These are phyloP conservation scores for Didymella exigua DNA, from an alignment of 2,329 filamentous ascomycete genomes.

Conservation along the genomic window DNA sequence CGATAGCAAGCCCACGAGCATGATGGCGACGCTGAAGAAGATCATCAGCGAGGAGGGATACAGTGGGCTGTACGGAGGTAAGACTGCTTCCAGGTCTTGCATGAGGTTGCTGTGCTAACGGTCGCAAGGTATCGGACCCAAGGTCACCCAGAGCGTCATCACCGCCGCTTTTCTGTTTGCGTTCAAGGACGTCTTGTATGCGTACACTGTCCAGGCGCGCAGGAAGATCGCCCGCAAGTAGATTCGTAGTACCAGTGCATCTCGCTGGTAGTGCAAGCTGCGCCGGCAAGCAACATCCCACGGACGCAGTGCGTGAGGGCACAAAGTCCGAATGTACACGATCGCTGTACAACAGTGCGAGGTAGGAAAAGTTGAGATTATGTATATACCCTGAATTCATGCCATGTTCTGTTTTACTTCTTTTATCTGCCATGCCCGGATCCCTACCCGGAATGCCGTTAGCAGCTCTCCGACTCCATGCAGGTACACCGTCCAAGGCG, in stretches of 20 bases:
- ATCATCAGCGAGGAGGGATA: slow-evolving; percentile 93
- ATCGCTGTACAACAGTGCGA: slow-evolving; percentile 46
- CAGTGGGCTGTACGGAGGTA: slow-evolving; percentile 88
- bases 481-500: slow-evolving; percentile 5
- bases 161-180: slow-evolving; percentile 96
- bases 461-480: slow-evolving; percentile 4
- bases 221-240: slow-evolving; percentile 48
- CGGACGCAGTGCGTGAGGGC: neutral
- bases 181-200: slow-evolving; percentile 96
- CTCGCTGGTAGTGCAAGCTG: neutral
- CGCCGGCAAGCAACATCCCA: neutral
- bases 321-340: neutral
- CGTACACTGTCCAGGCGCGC: slow-evolving; percentile 74
- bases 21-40: slow-evolving; percentile 75
- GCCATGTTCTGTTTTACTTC: slow-evolving; percentile 51
- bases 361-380: slow-evolving; percentile 8
- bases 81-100: slow-evolving; percentile 32
- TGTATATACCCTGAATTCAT: slow-evolving; percentile 58
- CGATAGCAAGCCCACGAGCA: slow-evolving; percentile 77
- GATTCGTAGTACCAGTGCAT: slow-evolving; percentile 25
- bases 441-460: slow-evolving; percentile 17
- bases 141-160: slow-evolving; percentile 95
- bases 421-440: neutral
- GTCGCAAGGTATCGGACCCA: slow-evolving; percentile 81
- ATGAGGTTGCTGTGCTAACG: neutral